Percentiles rank a stretch among this genome's conserved stretches.
phyloP scores from a whole-genome alignment of 768 basidiomycete species.

The Boletus rufocinnamomeus region DNA sequence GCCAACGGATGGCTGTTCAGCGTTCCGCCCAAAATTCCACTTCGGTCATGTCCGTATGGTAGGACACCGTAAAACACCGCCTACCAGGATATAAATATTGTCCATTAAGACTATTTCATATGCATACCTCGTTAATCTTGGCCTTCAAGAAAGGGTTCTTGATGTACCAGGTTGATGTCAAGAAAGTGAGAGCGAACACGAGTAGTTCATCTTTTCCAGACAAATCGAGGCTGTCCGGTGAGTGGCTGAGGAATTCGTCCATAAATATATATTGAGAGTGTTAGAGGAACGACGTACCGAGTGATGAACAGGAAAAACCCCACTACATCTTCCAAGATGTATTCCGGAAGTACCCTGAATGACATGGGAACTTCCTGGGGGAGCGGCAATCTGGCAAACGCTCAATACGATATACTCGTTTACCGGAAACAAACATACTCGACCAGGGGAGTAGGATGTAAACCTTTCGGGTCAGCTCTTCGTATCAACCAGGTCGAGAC shows the following conservation, averaged over 20 bases:
- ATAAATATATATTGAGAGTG: neutral
- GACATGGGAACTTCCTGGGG: conserved; percentile 81
- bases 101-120: neutral
- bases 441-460: conserved; percentile 68
- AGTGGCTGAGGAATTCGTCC: conserved; percentile 41
- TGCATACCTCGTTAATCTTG: conserved; percentile 86
- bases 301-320: conserved; percentile 86
- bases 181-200: conserved; percentile 86
- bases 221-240: conserved; percentile 80
- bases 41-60: conserved; percentile 61
- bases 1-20: conserved; percentile 86
- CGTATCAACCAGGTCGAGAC: conserved; percentile 93
- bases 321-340: conserved; percentile 90
- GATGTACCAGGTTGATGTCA: conserved; percentile 95
- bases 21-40: conserved; percentile 78
- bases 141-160: conserved; percentile 98
- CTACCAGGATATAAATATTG: conserved; percentile 37
- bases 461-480: conserved; percentile 77
- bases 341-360: conserved; percentile 91
- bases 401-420: conserved; percentile 4
- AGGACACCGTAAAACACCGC: conserved; percentile 74
- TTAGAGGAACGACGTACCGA: conserved; percentile 50
- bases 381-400: conserved; percentile 68
- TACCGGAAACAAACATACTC: conserved; percentile 49
- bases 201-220: conserved; percentile 86